Evolutionary conservation across 2,329 filamentous ascomycete species (phyloP), one percentile per base, ranked within the genome.

Genomic region (Fusarium mangiferae): DNA sequence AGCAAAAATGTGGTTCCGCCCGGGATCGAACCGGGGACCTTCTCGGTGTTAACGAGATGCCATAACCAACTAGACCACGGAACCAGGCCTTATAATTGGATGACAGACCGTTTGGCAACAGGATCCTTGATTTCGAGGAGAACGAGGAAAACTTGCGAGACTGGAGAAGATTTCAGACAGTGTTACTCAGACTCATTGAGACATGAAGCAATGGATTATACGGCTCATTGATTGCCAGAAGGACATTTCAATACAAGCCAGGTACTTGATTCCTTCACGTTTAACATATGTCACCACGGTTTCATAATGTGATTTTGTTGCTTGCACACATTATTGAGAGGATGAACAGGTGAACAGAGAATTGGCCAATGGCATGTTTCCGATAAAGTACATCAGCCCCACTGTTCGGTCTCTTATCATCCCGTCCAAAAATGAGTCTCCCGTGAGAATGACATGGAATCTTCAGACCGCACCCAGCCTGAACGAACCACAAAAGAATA

Each of bases 91-190:
- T 56, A 5, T 44, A 18, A 56, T 33, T 33, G 22, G 38, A 20
- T 15, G 6, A 1, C 2, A 6, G 4, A 20, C 1, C 0, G 4
- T 18, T 0, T 5, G 11, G 18, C 24, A 39, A 28, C 14, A 4
- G 1, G 0, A 7, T n/a, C 15, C 10, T 39, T 55, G 20, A n/a
- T 7, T 22, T 4, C 3, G 20, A 18, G 2, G 11, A 6, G 6
- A 7, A 6, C 1, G 14, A n/a, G 24, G 4, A 13, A n/a, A 20
- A 13, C 11, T 39, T 13, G 14, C 35, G 1, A n/a, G 6, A 18
- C 15, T n/a, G 11, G 10, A n/a, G 18, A 28, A 13, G 18, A 1
- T 4, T 28, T 7, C 2, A 1, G 13, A n/a, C 14, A 20, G 15
- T 13, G 2, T 14, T 18, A 9, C 11, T 17, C 9, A 3, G 9